Conservation (phyloP, 1,139 yeast species). For the Taiozyma sp. region DNA sequence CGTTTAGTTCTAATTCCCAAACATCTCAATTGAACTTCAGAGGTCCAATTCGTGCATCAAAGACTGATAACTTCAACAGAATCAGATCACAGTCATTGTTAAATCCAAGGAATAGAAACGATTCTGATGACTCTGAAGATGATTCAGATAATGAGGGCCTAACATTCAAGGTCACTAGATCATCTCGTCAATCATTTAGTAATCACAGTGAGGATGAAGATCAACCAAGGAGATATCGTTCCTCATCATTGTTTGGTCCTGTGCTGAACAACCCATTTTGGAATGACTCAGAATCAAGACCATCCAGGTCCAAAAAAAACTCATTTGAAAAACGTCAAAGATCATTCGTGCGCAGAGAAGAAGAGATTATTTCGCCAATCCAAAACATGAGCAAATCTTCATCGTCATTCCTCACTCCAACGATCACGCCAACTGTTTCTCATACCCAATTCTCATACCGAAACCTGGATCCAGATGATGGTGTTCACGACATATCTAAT, state of each 20-base stretch:
- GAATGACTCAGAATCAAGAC: constrained; percentile 6
- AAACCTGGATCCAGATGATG: constrained; percentile 24
- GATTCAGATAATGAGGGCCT: constrained; percentile 23
- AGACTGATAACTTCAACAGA: constrained; percentile 12
- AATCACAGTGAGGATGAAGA: not conserved
- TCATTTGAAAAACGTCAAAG: constrained; percentile 12
- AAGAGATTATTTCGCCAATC: constrained; percentile 11
- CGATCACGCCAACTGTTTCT: not conserved
- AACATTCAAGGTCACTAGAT: constrained; percentile 17
- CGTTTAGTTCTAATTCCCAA: constrained; percentile 10
- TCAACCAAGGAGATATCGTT: constrained; percentile 21
- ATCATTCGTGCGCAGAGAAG: constrained; percentile 8
- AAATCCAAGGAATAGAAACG: constrained; percentile 5
- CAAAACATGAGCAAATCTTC: constrained; percentile 2
- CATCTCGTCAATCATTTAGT: constrained; percentile 1
- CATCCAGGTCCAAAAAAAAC: constrained; percentile 1
- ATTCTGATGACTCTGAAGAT: constrained; percentile 11
- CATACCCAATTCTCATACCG: constrained; percentile 7
- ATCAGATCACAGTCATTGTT: constrained; percentile 20
- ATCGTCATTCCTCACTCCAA: constrained; percentile 4
- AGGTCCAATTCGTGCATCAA: constrained; percentile 10
- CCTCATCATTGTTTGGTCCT: constrained; percentile 23
- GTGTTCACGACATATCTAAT: constrained; percentile 5
- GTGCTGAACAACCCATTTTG: constrained; percentile 16
- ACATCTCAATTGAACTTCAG: constrained; percentile 17